Base-by-base conservation (phyloP, 1,284 basidiomycete genomes). In the Naganishia cerealis region DNA sequence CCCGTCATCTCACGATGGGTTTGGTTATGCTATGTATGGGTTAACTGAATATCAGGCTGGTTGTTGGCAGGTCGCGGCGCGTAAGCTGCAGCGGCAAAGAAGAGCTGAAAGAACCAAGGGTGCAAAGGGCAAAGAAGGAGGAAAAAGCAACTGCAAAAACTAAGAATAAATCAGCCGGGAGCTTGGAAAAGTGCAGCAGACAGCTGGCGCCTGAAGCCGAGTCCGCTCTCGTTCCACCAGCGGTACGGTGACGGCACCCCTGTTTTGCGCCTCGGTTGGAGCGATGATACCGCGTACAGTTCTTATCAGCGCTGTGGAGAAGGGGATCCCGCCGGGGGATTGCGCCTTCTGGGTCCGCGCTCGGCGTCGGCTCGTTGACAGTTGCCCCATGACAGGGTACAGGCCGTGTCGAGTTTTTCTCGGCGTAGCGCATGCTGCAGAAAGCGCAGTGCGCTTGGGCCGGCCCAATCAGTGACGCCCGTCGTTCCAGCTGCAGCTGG, bases 151-250 rank as follows among this genome's bases (percentile, higher is more conserved):
- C 3, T 24, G 24, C 6, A 24, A 50, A 9, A 13, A n/a, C 46
- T 50, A 50, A 50, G 46, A 50, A 50, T 50, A 50, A 50, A 50
- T 50, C 46, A 21, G 46, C 46, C 46, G 46, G n/a, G n/a, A n/a
- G n/a, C n/a, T n/a, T n/a, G n/a, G n/a, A n/a, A 24, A 50, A 24
- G n/a, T 50, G 46, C 46, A 21, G n/a, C 43, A 15, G 29, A 6
- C 29, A 33, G 29, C 29, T 46, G n/a, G 46, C 46, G 46, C 46
- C n/a, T 24, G n/a, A n/a, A 13, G 46, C 24, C n/a, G 46, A 21
- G 46, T 50, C 46, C 46, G 46, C 46, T 50, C 46, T 50, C n/a
- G 9, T 50, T 50, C 46, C 46, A 13, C n/a, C 46, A 48, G 24
- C 46, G 46, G 46, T 21, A 48, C n/a, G n/a, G n/a, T n/a, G n/a